Evolutionary conservation across 208 protist genomes (phyloP).

Genomic region (Zelonia costaricensis): DNA sequence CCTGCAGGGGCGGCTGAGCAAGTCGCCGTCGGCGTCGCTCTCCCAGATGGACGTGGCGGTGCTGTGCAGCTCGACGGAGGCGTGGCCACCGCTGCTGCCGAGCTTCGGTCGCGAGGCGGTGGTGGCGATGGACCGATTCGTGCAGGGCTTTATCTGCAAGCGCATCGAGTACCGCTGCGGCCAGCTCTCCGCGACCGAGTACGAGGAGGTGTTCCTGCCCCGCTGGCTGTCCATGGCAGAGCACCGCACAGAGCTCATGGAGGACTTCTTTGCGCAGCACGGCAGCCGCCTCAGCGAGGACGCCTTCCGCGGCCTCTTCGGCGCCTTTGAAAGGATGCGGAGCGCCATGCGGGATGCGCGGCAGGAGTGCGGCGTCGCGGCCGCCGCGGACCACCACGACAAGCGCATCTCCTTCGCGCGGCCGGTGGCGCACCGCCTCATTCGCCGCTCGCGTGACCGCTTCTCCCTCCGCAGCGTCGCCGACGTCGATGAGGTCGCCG

Average conservation of each 20-base stretch:
- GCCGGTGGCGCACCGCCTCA: constrained; percentile 42
- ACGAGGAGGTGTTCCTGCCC: constrained; percentile 25
- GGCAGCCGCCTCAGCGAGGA: constrained; percentile 21
- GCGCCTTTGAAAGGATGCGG: constrained; percentile 33
- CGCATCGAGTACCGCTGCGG: constrained; percentile 51
- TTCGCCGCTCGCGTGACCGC: constrained; percentile 38
- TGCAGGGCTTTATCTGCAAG: constrained; percentile 36
- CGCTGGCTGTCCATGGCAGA: constrained; percentile 32
- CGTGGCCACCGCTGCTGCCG: constrained; percentile 39
- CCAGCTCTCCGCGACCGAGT: constrained; percentile 20
- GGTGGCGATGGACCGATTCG: constrained; percentile 28
- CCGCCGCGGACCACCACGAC: constrained; percentile 7
- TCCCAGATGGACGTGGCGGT: constrained; percentile 8
- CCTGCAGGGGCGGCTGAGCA: constrained; percentile 24
- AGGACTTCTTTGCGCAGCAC: constrained; percentile 30
- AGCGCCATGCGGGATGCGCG: constrained; percentile 39
- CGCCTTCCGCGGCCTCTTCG: constrained; percentile 18
- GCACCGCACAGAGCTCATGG: constrained; percentile 28
- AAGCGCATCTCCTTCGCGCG: constrained; percentile 44
- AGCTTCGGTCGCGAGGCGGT: constrained; percentile 31
- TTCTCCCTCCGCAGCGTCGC: constrained; percentile 37
- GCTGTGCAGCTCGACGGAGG: constrained; percentile 16
- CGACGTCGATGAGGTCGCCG: constrained; percentile 20
- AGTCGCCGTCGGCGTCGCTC: constrained; percentile 10
- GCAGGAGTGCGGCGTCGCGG: constrained; percentile 18